phyloP scores from a whole-genome alignment of 2,329 filamentous ascomycete genomes.

The Epichloe scottii region DNA sequence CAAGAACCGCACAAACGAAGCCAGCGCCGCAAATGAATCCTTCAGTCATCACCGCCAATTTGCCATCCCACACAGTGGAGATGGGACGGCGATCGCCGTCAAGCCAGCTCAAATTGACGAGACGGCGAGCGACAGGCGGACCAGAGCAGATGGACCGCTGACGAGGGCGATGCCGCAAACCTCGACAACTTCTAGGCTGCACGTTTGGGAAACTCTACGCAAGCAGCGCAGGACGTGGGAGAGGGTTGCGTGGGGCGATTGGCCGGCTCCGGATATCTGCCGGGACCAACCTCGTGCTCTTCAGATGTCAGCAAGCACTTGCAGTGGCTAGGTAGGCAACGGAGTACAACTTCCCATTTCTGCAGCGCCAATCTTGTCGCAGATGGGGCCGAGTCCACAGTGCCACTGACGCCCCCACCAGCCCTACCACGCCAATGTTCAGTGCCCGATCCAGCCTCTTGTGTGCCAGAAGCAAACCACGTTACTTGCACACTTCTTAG shows the following conservation, averaged over 20 bases:
- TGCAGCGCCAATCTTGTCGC: neutral
- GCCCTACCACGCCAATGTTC: neutral
- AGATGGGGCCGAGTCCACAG: neutral
- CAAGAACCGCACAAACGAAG: neutral
- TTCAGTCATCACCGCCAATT: too few species aligned
- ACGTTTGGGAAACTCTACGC: neutral
- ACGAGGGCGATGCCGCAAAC: too few species aligned
- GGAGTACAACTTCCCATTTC: neutral
- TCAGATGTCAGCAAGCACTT: slow-evolving; percentile 2
- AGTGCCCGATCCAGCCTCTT: neutral
- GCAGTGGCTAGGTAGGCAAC: neutral
- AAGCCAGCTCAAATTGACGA: neutral
- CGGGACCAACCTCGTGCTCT: slow-evolving; percentile 3
- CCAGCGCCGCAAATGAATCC: too few species aligned
- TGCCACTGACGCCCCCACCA: slow-evolving; percentile 2
- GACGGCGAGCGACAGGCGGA: neutral
- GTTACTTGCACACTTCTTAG: too few species aligned
- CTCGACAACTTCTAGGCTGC: too few species aligned
- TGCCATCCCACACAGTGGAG: neutral
- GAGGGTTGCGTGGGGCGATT: slow-evolving; percentile 1
- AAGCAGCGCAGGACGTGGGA: neutral
- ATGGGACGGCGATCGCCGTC: neutral
- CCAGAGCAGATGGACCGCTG: too few species aligned
- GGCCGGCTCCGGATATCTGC: slow-evolving; percentile 5
- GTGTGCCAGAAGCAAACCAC: neutral